Percentiles rank a stretch among this genome's conserved stretches.
Conservation (phyloP, 176 grass and related monocot genomes). For the Melocanna baccifera region DNA sequence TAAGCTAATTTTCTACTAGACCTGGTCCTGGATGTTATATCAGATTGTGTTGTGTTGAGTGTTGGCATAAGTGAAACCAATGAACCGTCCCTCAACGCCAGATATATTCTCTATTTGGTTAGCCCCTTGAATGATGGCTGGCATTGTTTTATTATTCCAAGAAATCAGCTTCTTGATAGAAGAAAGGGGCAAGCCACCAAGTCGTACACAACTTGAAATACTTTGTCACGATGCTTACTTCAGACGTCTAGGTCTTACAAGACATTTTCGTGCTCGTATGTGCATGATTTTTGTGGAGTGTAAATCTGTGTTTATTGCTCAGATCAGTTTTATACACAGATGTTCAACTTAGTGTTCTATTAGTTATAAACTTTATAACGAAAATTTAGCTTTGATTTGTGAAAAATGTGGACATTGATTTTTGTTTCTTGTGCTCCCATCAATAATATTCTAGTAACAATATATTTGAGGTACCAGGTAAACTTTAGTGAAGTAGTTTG, state of each 20-base stretch:
- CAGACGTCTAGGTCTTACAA: background rate
- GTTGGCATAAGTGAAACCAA: conserved; percentile 19
- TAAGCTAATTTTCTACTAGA: background rate
- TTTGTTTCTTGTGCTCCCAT: background rate
- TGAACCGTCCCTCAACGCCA: conserved; percentile 15
- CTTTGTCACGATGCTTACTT: background rate
- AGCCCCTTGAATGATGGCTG: conserved; percentile 19
- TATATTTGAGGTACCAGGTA: background rate
- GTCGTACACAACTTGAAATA: background rate
- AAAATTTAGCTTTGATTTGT: background rate
- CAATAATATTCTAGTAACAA: background rate
- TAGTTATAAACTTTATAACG: background rate
- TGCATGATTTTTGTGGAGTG: background rate
- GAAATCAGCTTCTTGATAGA: background rate
- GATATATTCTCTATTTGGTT: conserved; percentile 19
- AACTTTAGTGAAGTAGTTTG: background rate
- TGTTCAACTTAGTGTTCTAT: background rate
- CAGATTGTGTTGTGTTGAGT: background rate
- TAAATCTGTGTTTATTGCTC: background rate
- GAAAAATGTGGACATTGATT: background rate
- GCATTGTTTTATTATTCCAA: conserved; percentile 33
- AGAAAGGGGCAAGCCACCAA: background rate
- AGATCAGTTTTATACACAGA: background rate
- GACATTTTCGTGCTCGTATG: background rate
- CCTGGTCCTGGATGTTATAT: conserved; percentile 11